Base-by-base conservation (phyloP, 805 yeast species). In the Lipomyces kockii region DNA sequence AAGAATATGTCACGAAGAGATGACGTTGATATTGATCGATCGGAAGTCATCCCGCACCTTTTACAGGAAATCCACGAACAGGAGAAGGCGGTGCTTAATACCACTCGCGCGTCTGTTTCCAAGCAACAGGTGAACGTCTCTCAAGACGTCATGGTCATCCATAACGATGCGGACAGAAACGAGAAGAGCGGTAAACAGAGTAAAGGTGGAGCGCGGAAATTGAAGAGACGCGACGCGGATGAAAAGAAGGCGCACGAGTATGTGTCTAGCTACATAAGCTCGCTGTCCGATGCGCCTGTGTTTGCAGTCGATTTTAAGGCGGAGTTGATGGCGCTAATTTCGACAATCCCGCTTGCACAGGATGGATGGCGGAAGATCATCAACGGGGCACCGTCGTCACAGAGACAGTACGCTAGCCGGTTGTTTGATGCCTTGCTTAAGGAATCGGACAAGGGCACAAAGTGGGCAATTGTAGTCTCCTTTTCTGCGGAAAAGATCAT, bases 251-350 rank as follows among this genome's bases (percentile, higher is more conserved):
- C 97, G 0, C 85, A 85, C 69, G 83, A 84, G 63, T 89, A 90
- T 0, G 83, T 90, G 0, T 83, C 83, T 0, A 75, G 79, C 2
- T 80, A 89, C 58, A 75, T 92, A 53, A 82, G 83, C 60, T 83
- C 81, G 11, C 76, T 94, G 52, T 81, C 88, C 0, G 78, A 80
- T 27, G 88, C 95, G 0, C 94, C 98, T 0, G 85, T 94, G 0
- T 82, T 92, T 58, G 85, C 89, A 0, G 86, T 94, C 43, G 98
- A 94, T 75, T 78, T 87, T 12, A 83, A 89, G 68, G 97, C 91
- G 72, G 98, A 92, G 69, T 90, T 91, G 1, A 77, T 95, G 68
- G 94, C 92, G 61, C 90, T 92, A 84, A 90, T 94, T 52, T 83
- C 90, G 14, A 84, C 89, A 1, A 89, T 93, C 0, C 89, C 96